Evolutionary conservation across 208 protist species (phyloP), one percentile per base, ranked within the genome.

Genomic region (Borovskyia barvae): DNA sequence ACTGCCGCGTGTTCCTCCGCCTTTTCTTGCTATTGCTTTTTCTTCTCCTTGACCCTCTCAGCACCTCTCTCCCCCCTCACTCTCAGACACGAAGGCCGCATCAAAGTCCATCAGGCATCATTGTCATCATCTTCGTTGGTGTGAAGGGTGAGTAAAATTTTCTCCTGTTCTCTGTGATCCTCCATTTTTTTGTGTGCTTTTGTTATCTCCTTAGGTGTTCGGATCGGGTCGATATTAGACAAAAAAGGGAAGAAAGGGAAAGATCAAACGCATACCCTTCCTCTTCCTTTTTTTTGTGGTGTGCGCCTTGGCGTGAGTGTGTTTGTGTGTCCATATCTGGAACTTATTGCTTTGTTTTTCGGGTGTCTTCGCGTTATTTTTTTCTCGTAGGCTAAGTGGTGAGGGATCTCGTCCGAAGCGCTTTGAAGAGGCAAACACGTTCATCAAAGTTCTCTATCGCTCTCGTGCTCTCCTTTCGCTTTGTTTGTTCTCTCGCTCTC

Each of bases 211-310:
- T 39, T 8, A 8, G 8, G 35, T 39, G 35, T 14, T 15, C 35
- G 8, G 14, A n/a, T 39, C 14, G 8, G 35, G 11, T 39, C 11
- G 35, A n/a, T 39, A n/a, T 39, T 39, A n/a, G 8, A 14, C 14
- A 8, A 39, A 39, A 39, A 39, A 15, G 33, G 14, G 24, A n/a
- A n/a, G n/a, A n/a, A n/a, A n/a, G n/a, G n/a, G n/a, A n/a, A n/a
- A n/a, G n/a, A n/a, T n/a, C n/a, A n/a, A n/a, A n/a, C n/a, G n/a
- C n/a, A n/a, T n/a, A 46, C 47, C 19, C 42, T 39, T 39, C 14
- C 14, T 39, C 14, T 15, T 20, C 45, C 20, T 66, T 42, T 42
- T 48, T 66, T 39, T 39, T 39, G 8, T 39, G 14, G 35, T 14
- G 8, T 39, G 11, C 35, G 35, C n/a, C n/a, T n/a, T n/a, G n/a